Conservation (phyloP, 106 monocot species). For the Dendrobium nobile region DNA sequence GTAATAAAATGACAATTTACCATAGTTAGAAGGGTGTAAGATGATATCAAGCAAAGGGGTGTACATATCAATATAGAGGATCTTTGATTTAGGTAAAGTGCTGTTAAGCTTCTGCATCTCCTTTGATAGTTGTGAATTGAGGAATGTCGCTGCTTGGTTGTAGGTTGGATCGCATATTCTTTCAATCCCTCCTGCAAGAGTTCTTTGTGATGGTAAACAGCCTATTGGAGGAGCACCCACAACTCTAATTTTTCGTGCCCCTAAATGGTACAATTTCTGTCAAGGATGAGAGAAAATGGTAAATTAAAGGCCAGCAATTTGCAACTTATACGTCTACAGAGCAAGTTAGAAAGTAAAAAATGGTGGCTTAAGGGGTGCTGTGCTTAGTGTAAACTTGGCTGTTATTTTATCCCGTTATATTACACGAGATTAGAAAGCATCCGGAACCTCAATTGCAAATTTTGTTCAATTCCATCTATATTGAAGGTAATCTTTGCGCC, state of each 20-base stretch:
- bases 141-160: slow-evolving; percentile 37
- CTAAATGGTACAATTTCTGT: slow-evolving; percentile 28
- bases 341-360: no score
- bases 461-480: no score
- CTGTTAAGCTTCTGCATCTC: slow-evolving; percentile 21
- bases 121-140: slow-evolving; percentile 29
- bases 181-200: slow-evolving; percentile 37
- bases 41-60: slow-evolving; percentile 42
- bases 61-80: slow-evolving; percentile 48
- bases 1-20: slow-evolving; percentile 22
- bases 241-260: slow-evolving; percentile 33
- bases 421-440: no score
- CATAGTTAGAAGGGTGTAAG: slow-evolving; percentile 27
- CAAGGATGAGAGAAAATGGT: background rate
- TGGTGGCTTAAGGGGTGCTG: no score
- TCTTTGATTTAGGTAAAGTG: slow-evolving; percentile 9
- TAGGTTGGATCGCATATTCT: slow-evolving; percentile 32
- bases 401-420: no score
- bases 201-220: slow-evolving; percentile 45
- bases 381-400: no score
- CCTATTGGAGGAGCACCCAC: slow-evolving; percentile 39
- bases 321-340: no score
- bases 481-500: no score
- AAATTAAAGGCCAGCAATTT: background rate
- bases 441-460: no score